Percentiles rank a stretch among this genome's conserved stretches.
phyloP scores from a whole-genome alignment of 345 rosid genomes.

The Populus davidiana region DNA sequence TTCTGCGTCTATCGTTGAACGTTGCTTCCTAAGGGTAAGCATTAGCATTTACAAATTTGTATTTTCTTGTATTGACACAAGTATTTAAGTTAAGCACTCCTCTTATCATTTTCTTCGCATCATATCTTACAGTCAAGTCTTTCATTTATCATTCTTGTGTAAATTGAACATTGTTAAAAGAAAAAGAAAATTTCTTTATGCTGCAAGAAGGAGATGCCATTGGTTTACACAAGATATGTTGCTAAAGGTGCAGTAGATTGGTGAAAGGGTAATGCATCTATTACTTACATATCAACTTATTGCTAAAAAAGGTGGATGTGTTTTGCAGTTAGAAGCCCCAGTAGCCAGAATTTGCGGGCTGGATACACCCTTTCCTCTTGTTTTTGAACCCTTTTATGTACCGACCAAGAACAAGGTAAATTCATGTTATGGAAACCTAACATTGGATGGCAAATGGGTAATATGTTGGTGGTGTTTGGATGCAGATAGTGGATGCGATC shows the following conservation, averaged over 20 bases:
- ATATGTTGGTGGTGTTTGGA: background rate
- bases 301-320: background rate
- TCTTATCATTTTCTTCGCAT: background rate
- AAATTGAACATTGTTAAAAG: no score
- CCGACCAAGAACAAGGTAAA: constrained; percentile 80
- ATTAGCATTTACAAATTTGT: background rate
- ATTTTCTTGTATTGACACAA: background rate
- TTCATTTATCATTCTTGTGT: no score
- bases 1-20: constrained; percentile 72
- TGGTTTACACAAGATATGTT: no score
- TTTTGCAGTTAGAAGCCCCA: constrained; percentile 80
- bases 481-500: constrained; percentile 82
- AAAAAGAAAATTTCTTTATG: no score
- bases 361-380: constrained; percentile 90
- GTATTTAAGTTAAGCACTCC: background rate
- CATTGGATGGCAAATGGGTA: background rate
- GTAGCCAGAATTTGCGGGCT: constrained; percentile 83
- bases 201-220: no score
- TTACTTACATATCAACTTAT: background rate
- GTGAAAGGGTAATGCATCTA: no score
- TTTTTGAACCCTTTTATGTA: constrained; percentile 86
- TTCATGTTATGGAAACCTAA: background rate
- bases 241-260: no score
- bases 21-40: constrained; percentile 72
- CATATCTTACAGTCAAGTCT: no score